Evolutionary conservation across 805 yeast genomes (phyloP), one percentile per base, ranked within the genome.

Genomic region (Candida corydali): DNA sequence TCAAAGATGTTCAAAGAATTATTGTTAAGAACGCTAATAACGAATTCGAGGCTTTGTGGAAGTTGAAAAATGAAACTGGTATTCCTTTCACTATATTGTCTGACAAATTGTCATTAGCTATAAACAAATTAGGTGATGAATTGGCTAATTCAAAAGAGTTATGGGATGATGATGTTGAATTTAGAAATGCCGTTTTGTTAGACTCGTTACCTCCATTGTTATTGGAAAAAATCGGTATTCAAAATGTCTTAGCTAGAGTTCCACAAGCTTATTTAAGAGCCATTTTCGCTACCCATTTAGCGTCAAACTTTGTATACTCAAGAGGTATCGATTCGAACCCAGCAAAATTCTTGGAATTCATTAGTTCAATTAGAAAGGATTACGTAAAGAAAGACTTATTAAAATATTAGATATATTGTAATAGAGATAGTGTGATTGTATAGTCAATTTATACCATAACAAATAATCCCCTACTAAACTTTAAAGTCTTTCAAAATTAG

Each of bases 41-140:
- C 24, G 98, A 91, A 66, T 94, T 94, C 56, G 80, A 82, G 51
- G 83, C 86, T 44, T 70, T 91, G 53, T 88, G 97, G 96, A 65
- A 74, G 46, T 78, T 87, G 54, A 79, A 80, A 49, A 67, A 75
- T 48, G 57, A 63, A 29, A 79, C 87, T 4, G 82, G 82, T 17
- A 72, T 70, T 48, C 74, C 94, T 15, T 60, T 75, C 55, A 70
- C 80, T 23, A 80, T 73, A 42, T 71, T 88, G 44, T 84, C 95
- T n/a, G 95, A 89, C 59, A 78, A 79, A 49, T 70, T 89, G 38
- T 86, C 96, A 6, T 70, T 72, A 42, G 82, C 94, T 22, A 89
- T 89, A 58, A 89, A 87, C 61, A 79, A 82, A 48, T 72, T 89
- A 47, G 85, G 82, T 34, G 96, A 86, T 55, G 94, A 88, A 65